Evolutionary conservation across 2,329 filamentous ascomycete genomes (phyloP).

Genomic region (Sporothrix luriei): DNA sequence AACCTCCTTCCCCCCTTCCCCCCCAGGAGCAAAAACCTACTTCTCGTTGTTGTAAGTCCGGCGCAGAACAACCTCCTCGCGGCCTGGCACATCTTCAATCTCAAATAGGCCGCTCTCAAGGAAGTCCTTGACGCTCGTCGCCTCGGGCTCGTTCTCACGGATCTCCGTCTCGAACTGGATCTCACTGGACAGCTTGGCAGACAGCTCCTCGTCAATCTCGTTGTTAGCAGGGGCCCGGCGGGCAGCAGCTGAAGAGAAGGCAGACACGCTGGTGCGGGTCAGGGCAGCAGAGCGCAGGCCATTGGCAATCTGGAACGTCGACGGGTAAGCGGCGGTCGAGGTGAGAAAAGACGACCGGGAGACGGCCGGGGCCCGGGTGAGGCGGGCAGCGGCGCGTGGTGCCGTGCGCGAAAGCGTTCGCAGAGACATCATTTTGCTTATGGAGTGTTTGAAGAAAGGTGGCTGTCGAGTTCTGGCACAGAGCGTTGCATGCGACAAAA

Average conservation of each 20-base stretch:
- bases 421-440: slow-evolving; percentile 67
- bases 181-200: slow-evolving; percentile 82
- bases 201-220: slow-evolving; percentile 75
- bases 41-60: slow-evolving; percentile 85
- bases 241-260: slow-evolving; percentile 54
- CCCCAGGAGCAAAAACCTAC: slow-evolving; percentile 54
- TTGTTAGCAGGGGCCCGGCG: slow-evolving; percentile 47
- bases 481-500: slow-evolving; percentile 15
- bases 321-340: slow-evolving; percentile 5
- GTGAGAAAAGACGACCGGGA: slow-evolving; percentile 11
- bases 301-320: slow-evolving; percentile 40
- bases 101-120: slow-evolving; percentile 82
- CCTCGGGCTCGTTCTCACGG: slow-evolving; percentile 70
- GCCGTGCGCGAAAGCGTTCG: slow-evolving; percentile 66
- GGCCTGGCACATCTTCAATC: slow-evolving; percentile 77
- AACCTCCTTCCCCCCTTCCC: too few relatives aligned
- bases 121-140: slow-evolving; percentile 82
- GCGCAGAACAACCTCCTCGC: slow-evolving; percentile 84
- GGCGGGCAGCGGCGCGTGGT: slow-evolving; percentile 64
- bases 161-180: slow-evolving; percentile 81
- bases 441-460: not conserved
- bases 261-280: slow-evolving; percentile 37
- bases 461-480: slow-evolving; percentile 26
- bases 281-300: slow-evolving; percentile 43
- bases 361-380: slow-evolving; percentile 49